Conservation (phyloP, 2,329 filamentous ascomycete genomes). For the Metarhizium humberi region DNA sequence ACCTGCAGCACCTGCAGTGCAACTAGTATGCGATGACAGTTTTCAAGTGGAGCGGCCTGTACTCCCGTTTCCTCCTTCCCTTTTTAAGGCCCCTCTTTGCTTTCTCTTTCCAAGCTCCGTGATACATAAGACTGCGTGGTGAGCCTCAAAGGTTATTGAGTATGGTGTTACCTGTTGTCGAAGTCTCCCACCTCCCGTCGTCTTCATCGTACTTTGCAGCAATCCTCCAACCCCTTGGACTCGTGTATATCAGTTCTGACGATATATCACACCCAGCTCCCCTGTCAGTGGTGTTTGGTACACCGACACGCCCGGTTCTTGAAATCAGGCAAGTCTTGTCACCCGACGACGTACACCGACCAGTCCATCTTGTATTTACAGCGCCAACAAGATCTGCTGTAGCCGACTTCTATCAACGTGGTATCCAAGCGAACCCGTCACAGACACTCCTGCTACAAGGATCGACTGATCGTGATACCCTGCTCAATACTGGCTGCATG, state of each 20-base stretch:
- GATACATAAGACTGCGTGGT: not conserved
- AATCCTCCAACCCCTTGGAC: conserved; percentile 67
- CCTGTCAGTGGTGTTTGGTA: conserved; percentile 33
- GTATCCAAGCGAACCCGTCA: conserved; percentile 50
- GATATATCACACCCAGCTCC: not conserved
- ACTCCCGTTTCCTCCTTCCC: not conserved
- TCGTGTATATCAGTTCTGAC: conserved; percentile 43
- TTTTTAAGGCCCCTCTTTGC: not conserved
- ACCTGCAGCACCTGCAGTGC: not conserved
- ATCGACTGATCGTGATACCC: not conserved
- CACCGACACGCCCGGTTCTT: conserved; percentile 25
- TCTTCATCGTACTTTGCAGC: conserved; percentile 79
- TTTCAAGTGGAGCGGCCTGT: not conserved
- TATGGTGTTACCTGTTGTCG: conserved; percentile 40
- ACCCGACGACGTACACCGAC: conserved; percentile 18
- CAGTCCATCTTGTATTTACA: conserved; percentile 53
- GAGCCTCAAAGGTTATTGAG: conserved; percentile 5
- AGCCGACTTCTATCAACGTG: conserved; percentile 61
- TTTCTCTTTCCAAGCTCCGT: no score
- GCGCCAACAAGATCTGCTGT: conserved; percentile 58
- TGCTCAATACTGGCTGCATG: conserved; percentile 7
- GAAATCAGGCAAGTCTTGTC: conserved; percentile 33
- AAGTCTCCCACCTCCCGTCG: conserved; percentile 68
- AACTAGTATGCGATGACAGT: not conserved
- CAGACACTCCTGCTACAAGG: conserved; percentile 26